Conservation (phyloP, 495 filamentous ascomycete genomes). For the Rostrohypoxylon terebratum region DNA sequence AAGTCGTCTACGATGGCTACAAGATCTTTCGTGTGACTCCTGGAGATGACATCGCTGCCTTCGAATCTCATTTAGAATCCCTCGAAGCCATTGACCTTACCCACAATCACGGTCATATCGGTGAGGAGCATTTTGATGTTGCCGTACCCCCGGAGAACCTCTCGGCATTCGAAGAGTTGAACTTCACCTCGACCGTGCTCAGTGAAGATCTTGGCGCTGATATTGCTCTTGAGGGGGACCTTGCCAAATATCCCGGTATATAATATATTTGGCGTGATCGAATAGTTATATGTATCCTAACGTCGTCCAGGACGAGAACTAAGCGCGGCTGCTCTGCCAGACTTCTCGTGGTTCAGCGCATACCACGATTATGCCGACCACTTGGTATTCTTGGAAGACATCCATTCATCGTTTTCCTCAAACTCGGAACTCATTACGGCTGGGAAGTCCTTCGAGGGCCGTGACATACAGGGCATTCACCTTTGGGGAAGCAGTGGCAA, state of each 20-base stretch:
- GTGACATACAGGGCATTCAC: slow-evolving; percentile 69
- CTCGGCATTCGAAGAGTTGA: slow-evolving; percentile 53
- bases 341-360: slow-evolving; percentile 64
- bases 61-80: slow-evolving; percentile 50
- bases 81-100: slow-evolving; percentile 51
- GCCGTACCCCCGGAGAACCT: slow-evolving; percentile 58
- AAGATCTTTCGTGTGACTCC: slow-evolving; percentile 56
- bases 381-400: slow-evolving; percentile 62
- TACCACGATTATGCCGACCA: slow-evolving; percentile 71
- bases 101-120: slow-evolving; percentile 46
- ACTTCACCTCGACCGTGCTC: slow-evolving; percentile 54
- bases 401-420: slow-evolving; percentile 60
- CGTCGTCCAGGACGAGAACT: slow-evolving; percentile 8
- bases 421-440: slow-evolving; percentile 67
- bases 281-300: slow-evolving; percentile 1
- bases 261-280: neutral
- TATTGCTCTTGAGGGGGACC: slow-evolving; percentile 56
- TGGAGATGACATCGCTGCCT: slow-evolving; percentile 33
- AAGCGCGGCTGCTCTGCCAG: slow-evolving; percentile 44
- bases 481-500: slow-evolving; percentile 68
- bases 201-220: slow-evolving; percentile 61
- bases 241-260: slow-evolving; percentile 46
- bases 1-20: slow-evolving; percentile 57
- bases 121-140: slow-evolving; percentile 52
- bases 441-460: slow-evolving; percentile 64